Percentiles rank a stretch among this genome's conserved stretches.
Evolutionary conservation across 352 stramenopile species (phyloP).

Genomic region (Phytopythium boreale): DNA sequence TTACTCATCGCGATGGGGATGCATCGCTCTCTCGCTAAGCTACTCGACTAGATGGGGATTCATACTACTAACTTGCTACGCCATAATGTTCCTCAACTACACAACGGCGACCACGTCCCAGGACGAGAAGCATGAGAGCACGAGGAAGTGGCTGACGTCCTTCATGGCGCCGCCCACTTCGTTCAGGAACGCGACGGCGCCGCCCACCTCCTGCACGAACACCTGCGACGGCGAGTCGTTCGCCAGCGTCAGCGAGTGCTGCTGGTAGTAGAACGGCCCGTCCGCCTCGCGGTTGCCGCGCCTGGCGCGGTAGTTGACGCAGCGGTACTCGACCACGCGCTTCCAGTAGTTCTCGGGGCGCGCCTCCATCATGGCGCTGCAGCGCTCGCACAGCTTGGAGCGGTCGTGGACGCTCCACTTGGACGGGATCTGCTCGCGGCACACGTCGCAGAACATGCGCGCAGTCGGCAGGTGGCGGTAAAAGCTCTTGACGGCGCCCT

Average conservation of each 20-base stretch:
- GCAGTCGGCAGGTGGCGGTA: constrained; percentile 82
- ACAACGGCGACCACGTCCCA: constrained; percentile 24
- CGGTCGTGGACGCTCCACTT: constrained; percentile 31
- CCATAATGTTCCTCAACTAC: too few relatives aligned
- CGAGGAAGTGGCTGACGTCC: constrained; percentile 29
- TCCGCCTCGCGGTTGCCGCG: constrained; percentile 14
- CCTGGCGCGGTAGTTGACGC: constrained; percentile 22
- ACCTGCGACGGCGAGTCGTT: constrained; percentile 13
- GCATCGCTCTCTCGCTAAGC: too few relatives aligned
- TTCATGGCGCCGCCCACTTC: constrained; percentile 22
- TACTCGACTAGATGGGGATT: too few relatives aligned
- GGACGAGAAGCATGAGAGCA: constrained; percentile 27
- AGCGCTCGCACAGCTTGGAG: constrained; percentile 41
- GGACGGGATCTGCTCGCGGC: constrained; percentile 23
- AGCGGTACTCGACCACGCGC: constrained; percentile 29
- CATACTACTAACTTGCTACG: too few relatives aligned
- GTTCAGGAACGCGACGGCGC: constrained; percentile 25
- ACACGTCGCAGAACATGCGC: constrained; percentile 76
- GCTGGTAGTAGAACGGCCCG: constrained; percentile 13
- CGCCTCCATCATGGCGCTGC: constrained; percentile 25
- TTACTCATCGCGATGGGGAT: too few relatives aligned
- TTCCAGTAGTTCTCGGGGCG: constrained; percentile 22
- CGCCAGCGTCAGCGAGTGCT: constrained; percentile 11
- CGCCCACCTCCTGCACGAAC: constrained; percentile 22
- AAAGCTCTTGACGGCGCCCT: constrained; percentile 79